Percentiles rank a stretch among this genome's conserved stretches.
phyloP scores from a whole-genome alignment of 2,329 filamentous ascomycete genomes.

The Emergomyces orientalis region DNA sequence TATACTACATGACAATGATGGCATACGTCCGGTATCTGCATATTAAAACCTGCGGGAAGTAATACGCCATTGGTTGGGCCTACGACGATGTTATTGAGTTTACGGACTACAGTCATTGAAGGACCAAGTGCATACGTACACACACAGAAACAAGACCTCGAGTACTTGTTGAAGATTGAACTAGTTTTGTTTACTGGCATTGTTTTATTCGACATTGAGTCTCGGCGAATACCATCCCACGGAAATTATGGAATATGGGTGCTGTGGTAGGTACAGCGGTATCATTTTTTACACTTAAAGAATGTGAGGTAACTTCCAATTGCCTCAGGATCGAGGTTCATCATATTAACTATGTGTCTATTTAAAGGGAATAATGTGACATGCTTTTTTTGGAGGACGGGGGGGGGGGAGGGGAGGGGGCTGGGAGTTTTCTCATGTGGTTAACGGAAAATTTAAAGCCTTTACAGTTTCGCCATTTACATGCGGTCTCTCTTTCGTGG shows the following conservation, averaged over 20 bases:
- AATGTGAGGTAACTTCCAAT: neutral
- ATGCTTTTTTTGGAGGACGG: neutral
- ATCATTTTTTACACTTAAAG: neutral
- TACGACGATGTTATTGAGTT: too few species aligned
- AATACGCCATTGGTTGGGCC: too few species aligned
- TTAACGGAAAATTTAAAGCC: neutral
- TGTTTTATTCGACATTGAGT: neutral
- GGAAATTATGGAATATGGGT: neutral
- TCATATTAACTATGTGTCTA: conserved; percentile 7
- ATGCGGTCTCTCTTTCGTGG: conserved; percentile 72
- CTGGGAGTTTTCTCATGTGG: neutral
- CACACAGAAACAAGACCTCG: too few species aligned
- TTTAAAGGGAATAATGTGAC: neutral
- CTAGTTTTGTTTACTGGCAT: neutral
- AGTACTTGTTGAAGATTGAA: neutral
- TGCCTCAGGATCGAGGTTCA: neutral
- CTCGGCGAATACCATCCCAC: neutral
- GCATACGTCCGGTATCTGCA: too few species aligned
- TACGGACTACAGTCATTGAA: too few species aligned
- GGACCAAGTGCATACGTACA: too few species aligned
- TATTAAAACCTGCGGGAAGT: too few species aligned
- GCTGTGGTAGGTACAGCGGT: neutral
- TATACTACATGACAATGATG: too few species aligned
- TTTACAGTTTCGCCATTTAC: conserved; percentile 33
- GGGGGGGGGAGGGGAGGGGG: neutral